These are phyloP conservation scores for Castanea sativa DNA, from an alignment of 306 rosid species.

Conservation along the genomic window DNA sequence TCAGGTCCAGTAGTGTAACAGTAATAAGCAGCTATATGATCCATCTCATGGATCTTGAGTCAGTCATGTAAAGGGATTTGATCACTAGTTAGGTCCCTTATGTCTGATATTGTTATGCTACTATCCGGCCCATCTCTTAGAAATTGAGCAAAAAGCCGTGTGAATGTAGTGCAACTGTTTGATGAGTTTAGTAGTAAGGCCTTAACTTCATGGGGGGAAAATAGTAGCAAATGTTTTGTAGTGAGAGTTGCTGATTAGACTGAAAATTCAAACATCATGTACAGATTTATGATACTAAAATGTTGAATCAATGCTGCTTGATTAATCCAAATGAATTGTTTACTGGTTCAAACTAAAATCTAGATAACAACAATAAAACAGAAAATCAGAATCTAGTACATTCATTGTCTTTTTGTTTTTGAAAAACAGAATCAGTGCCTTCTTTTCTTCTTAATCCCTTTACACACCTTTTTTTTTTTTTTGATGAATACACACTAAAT, in stretches of 20 bases:
- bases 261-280: not conserved
- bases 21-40: not conserved
- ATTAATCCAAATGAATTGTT: not conserved
- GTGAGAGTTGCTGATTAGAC: not conserved
- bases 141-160: not conserved
- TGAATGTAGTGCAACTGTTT: not conserved
- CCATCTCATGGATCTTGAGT: not conserved
- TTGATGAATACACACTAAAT: not conserved
- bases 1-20: not conserved
- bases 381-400: too few species aligned
- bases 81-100: too few species aligned
- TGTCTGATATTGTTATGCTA: too few species aligned
- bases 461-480: not conserved
- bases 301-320: not conserved
- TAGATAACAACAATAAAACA: too few species aligned
- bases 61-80: not conserved
- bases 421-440: too few species aligned
- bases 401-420: too few species aligned
- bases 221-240: not conserved
- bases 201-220: not conserved
- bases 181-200: not conserved
- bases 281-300: not conserved
- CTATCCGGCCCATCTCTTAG: not conserved
- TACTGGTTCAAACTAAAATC: too few species aligned
- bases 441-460: not conserved